These are phyloP conservation scores for Porodaedalea pini DNA, from an alignment of 1,284 basidiomycete species.

Conservation along the genomic window DNA sequence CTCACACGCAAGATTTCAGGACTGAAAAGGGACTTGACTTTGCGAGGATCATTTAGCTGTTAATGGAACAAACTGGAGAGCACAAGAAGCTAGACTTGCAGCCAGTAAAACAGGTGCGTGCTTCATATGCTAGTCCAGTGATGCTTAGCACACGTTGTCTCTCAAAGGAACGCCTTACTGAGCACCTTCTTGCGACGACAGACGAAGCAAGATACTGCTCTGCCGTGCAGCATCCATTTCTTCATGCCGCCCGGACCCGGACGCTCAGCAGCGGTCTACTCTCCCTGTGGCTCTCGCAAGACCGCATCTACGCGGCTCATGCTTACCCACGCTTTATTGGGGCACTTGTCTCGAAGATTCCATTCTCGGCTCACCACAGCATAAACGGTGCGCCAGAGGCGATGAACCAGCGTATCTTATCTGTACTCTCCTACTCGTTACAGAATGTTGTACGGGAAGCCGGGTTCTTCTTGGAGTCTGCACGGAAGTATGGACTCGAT, in stretches of 20 bases:
- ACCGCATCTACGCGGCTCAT: slow-evolving; percentile 66
- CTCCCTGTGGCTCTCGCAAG: slow-evolving; percentile 60
- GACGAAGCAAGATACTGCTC: slow-evolving; percentile 32
- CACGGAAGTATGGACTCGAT: slow-evolving; percentile 41
- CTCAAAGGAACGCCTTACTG: neutral
- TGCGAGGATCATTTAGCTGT: no score
- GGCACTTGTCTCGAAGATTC: slow-evolving; percentile 50
- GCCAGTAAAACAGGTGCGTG: neutral
- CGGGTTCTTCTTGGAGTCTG: slow-evolving; percentile 56
- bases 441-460: slow-evolving; percentile 59
- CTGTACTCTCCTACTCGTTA: slow-evolving; percentile 48
- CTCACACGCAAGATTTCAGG: no score
- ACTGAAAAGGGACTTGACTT: neutral
- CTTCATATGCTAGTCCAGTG: neutral
- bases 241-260: slow-evolving; percentile 48
- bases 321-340: slow-evolving; percentile 63
- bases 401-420: slow-evolving; percentile 43
- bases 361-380: slow-evolving; percentile 38
- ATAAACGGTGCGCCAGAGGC: slow-evolving; percentile 35
- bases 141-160: no score
- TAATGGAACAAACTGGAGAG: no score
- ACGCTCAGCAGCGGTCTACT: slow-evolving; percentile 45
- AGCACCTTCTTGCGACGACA: neutral
- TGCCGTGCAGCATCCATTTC: slow-evolving; percentile 55
- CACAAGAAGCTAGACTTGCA: no score